Conservation (phyloP, 345 rosid species). For the Hibiscus trionum region DNA sequence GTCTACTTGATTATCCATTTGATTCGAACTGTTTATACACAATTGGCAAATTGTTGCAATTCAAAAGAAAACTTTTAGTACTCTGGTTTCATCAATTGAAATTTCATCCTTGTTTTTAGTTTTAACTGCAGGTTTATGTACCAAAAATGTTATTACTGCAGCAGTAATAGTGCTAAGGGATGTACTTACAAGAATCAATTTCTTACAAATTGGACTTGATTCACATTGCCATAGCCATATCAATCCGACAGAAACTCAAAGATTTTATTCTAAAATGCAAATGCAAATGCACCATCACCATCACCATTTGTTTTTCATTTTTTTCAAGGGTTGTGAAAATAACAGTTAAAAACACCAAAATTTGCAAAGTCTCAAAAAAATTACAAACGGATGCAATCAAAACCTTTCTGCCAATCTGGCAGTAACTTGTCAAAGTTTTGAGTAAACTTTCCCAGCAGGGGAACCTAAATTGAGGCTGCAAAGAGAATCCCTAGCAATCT, state of each 20-base stretch:
- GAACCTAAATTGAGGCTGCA: conserved; percentile 84
- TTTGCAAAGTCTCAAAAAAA: neutral
- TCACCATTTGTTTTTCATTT: neutral
- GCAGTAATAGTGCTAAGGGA: no score
- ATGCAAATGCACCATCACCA: neutral
- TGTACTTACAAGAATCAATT: no score
- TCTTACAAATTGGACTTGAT: no score
- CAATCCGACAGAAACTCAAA: no score
- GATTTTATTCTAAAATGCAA: no score
- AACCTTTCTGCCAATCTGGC: conserved; percentile 36
- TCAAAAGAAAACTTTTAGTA: neutral
- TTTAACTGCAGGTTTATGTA: neutral
- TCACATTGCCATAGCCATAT: no score
- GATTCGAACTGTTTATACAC: conserved; percentile 3
- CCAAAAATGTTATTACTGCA: no score
- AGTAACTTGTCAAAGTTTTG: conserved; percentile 32
- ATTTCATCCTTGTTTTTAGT: neutral
- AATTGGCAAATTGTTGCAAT: neutral
- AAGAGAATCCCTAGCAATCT: conserved; percentile 71
- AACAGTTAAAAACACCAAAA: neutral
- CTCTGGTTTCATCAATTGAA: neutral
- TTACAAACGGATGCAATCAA: conserved; percentile 13
- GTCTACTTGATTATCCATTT: neutral
- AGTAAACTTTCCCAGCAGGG: conserved; percentile 66
- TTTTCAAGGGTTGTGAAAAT: no score